phyloP scores from a whole-genome alignment of 2,329 filamentous ascomycete genomes.

The Chaetoscypha palmicola region DNA sequence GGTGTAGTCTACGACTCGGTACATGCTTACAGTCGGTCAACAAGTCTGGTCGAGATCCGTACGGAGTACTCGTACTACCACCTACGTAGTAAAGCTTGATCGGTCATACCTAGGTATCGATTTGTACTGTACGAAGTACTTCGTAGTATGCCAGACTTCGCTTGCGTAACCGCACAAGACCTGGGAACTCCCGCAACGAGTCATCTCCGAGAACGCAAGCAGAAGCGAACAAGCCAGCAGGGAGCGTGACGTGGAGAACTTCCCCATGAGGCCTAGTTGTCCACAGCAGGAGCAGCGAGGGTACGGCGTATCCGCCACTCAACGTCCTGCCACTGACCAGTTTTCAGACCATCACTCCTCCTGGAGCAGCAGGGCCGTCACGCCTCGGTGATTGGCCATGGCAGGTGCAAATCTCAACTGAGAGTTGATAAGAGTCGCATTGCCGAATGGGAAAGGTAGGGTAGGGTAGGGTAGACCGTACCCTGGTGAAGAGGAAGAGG shows the following conservation, averaged over 20 bases:
- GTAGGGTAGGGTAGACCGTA: too few relatives aligned
- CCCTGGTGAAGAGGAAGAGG: too few relatives aligned
- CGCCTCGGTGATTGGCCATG: not conserved
- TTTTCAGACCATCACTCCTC: not conserved
- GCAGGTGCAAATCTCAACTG: not conserved
- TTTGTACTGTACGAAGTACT: not conserved
- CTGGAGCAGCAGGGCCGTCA: not conserved
- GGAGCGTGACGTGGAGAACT: constrained; percentile 1
- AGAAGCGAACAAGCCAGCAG: not conserved
- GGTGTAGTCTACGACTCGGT: too few relatives aligned
- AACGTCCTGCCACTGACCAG: not conserved
- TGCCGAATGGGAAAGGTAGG: not conserved
- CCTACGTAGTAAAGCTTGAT: not conserved
- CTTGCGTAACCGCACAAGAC: not conserved
- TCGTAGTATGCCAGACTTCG: not conserved
- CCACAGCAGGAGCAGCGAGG: not conserved
- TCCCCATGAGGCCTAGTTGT: constrained; percentile 1
- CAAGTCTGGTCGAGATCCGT: too few relatives aligned
- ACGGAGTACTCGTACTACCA: not conserved
- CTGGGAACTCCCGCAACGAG: not conserved
- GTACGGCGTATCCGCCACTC: not conserved
- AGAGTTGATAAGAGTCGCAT: constrained; percentile 6
- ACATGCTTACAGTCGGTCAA: too few relatives aligned
- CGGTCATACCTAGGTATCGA: not conserved
- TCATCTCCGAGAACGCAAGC: not conserved